These are phyloP conservation scores for Aphanoascus verrucosus DNA, from an alignment of 2,329 filamentous ascomycete genomes.

Conservation along the genomic window DNA sequence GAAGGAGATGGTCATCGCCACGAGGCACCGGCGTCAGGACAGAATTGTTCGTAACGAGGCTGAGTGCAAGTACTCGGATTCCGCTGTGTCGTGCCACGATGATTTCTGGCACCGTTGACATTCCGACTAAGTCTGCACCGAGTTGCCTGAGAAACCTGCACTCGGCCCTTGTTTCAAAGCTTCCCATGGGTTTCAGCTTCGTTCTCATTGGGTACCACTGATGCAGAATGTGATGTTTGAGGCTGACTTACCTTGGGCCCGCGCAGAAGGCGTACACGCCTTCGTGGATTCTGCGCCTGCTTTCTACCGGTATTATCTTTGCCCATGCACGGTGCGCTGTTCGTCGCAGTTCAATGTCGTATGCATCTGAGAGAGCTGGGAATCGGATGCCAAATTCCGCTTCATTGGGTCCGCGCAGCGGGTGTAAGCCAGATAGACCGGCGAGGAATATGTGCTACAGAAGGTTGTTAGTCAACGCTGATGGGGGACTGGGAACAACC, in stretches of 20 bases:
- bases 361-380: conserved; percentile 54
- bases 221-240: not conserved
- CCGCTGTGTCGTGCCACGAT: conserved; percentile 54
- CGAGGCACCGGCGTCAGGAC: conserved; percentile 49
- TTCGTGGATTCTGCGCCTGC: conserved; percentile 47
- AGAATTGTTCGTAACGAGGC: conserved; percentile 55
- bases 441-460: conserved; percentile 52
- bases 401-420: conserved; percentile 51
- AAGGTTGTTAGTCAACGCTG: conserved; percentile 16
- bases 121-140: conserved; percentile 59
- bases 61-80: conserved; percentile 54
- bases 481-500: not conserved
- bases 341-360: conserved; percentile 51
- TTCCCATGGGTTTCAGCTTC: conserved; percentile 18
- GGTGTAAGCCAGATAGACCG: conserved; percentile 51
- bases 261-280: conserved; percentile 56
- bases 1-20: conserved; percentile 47
- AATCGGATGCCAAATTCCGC: conserved; percentile 54
- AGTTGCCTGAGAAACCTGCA: conserved; percentile 51
- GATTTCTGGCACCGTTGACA: conserved; percentile 60
- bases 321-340: conserved; percentile 49
- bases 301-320: conserved; percentile 37
- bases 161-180: conserved; percentile 56
- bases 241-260: conserved; percentile 46
- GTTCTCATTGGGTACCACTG: not conserved